These are phyloP conservation scores for Kalanchoe fedtschenkoi DNA, from an alignment of 164 flowering plant species.

Conservation along the genomic window DNA sequence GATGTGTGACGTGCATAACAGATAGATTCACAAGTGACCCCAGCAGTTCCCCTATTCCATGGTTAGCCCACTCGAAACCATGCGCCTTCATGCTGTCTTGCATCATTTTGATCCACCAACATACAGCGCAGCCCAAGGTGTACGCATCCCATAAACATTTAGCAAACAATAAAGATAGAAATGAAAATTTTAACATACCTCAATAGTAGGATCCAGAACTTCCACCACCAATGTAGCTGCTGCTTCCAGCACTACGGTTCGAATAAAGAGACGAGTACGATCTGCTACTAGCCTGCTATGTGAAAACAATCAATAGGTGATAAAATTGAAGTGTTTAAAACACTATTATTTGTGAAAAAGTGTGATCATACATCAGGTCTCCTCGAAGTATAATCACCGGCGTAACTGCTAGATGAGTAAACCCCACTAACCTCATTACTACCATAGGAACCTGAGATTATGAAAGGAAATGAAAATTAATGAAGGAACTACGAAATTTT, in stretches of 20 bases:
- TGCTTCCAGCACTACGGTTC: constrained; percentile 60
- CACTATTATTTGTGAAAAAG: background rate
- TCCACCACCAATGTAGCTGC: constrained; percentile 67
- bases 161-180: background rate
- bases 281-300: constrained; percentile 58
- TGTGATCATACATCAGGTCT: constrained; percentile 49
- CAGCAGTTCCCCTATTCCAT: constrained; percentile 19
- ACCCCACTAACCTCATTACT: constrained; percentile 64
- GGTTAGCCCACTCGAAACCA: constrained; percentile 10
- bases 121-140: constrained; percentile 9
- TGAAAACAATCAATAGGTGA: background rate
- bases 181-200: constrained; percentile 29
- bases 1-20: constrained; percentile 51
- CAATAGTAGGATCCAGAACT: constrained; percentile 72
- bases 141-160: background rate
- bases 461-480: background rate
- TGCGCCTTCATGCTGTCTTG: background rate
- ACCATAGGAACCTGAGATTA: constrained; percentile 56
- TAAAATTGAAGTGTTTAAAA: background rate
- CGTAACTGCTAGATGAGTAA: constrained; percentile 63
- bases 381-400: constrained; percentile 68
- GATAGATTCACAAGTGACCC: constrained; percentile 33
- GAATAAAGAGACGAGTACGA: constrained; percentile 85
- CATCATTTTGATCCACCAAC: constrained; percentile 7
- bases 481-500: background rate